These are phyloP conservation scores for Corylus heterophylla DNA, from an alignment of 306 rosid genomes.

Conservation along the genomic window DNA sequence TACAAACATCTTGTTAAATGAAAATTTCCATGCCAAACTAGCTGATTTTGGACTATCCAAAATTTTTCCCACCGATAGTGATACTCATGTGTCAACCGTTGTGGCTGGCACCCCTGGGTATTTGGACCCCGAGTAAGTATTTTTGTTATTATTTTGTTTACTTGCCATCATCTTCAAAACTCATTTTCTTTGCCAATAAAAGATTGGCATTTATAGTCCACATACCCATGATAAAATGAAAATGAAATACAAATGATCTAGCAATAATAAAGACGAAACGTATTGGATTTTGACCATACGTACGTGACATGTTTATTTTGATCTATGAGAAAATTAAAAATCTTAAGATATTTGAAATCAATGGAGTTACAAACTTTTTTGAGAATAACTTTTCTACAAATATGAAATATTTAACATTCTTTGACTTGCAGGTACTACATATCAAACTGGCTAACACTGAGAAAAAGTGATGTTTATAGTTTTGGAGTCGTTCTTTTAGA, in stretches of 20 bases:
- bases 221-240: too few relatives aligned
- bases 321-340: too few relatives aligned
- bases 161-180: background rate
- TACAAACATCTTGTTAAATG: slow-evolving; percentile 35
- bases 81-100: slow-evolving; percentile 25
- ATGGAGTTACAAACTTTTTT: too few relatives aligned
- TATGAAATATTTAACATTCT: too few relatives aligned
- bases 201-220: too few relatives aligned
- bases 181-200: too few relatives aligned
- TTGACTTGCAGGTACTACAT: background rate
- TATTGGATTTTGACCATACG: too few relatives aligned
- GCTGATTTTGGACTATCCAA: slow-evolving; percentile 45
- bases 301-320: too few relatives aligned
- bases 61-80: slow-evolving; percentile 27
- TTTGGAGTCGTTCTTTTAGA: slow-evolving; percentile 24
- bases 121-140: slow-evolving; percentile 36
- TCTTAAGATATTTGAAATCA: too few relatives aligned
- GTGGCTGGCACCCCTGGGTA: slow-evolving; percentile 39
- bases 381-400: too few relatives aligned
- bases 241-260: too few relatives aligned
- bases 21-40: slow-evolving; percentile 40
- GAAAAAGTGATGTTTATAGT: slow-evolving; percentile 26
- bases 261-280: too few relatives aligned
- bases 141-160: background rate
- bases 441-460: background rate